Evolutionary conservation across 345 rosid genomes (phyloP), one percentile per base, ranked within the genome.

Genomic region (Sonneratia alba): DNA sequence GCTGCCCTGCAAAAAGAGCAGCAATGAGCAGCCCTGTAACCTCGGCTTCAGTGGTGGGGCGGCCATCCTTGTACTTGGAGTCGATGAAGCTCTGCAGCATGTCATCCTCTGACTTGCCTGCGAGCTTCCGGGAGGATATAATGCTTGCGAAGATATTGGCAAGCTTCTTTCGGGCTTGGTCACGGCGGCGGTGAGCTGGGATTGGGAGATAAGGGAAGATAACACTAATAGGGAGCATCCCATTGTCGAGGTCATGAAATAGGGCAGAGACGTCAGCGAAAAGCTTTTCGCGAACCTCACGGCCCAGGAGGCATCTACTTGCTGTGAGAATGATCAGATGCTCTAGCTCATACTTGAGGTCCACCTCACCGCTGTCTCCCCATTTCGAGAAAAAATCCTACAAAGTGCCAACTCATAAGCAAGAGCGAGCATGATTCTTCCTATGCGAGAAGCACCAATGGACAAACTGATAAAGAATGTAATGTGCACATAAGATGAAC

Each of bases 321-420:
- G 99, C 99, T n/a, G 99, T 95, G 81, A 95, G 84, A 79, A 95
- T 95, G 80, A 91, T 95, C 66, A 95, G 87, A 75, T 91, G 97
- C 85, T 95, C 98, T 22, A 95, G 83, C 81, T 92, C 99, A 73
- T 77, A 80, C 85, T 92, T 95, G 0, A 95, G 73, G 83, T 95
- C 98, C 56, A 95, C 97, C 77, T 87, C 99, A 12, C 98, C 99
- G 68, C 86, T 84, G 67, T 89, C 97, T 79, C 98, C 98, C 98
- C 99, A 95, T 36, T 90, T 89, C 38, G 94, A 89, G 82, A 95
- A 92, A 86, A 77, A 90, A 64, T 89, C 94, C 99, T 95, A 82
- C 77, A 74, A 71, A 68, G 12, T 8, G 9, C 51, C 15, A 47
- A 9, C 14, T 9, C 9, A 13, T 47, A 2, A 47, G 51, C 51